Evolutionary conservation across 2,329 filamentous ascomycete species (phyloP).

Genomic region (Phaeosphaeriaceae sp.): DNA sequence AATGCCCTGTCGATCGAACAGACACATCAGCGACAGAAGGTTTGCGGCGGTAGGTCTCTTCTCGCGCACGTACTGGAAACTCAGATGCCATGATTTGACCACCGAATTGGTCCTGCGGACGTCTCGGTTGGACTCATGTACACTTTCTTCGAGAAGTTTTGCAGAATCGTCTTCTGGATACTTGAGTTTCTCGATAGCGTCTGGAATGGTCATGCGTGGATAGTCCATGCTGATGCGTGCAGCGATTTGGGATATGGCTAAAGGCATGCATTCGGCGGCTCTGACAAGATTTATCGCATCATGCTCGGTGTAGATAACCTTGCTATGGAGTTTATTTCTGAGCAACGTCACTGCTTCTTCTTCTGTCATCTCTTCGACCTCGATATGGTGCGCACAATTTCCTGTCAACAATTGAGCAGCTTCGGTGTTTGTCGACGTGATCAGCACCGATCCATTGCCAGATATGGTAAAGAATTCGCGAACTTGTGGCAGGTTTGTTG

Average conservation of each 20-base stretch:
- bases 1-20: constrained; percentile 25
- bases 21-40: constrained; percentile 50
- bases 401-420: too few relatives aligned
- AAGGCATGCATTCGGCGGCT: constrained; percentile 25
- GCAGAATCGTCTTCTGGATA: constrained; percentile 33
- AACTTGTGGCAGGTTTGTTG: too few relatives aligned
- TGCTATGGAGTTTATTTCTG: too few relatives aligned
- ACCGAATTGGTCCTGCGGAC: too few relatives aligned
- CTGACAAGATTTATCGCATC: constrained; percentile 1
- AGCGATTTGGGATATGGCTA: constrained; percentile 29
- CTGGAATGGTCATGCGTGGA: constrained; percentile 2
- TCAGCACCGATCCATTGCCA: too few relatives aligned
- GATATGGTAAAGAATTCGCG: too few relatives aligned
- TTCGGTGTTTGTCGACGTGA: too few relatives aligned
- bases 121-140: constrained; percentile 4
- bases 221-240: constrained; percentile 31
- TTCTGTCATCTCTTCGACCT: too few relatives aligned
- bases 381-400: too few relatives aligned
- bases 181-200: background rate
- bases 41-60: constrained; percentile 44
- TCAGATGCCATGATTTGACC: constrained; percentile 43
- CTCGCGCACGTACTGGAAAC: constrained; percentile 45
- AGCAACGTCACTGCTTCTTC: too few relatives aligned
- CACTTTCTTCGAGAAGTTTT: constrained; percentile 18
- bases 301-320: too few relatives aligned